Percentiles rank a stretch among this genome's conserved stretches.
phyloP scores from a whole-genome alignment of 2,329 filamentous ascomycete species.

The Cryphonectria carpinicola region DNA sequence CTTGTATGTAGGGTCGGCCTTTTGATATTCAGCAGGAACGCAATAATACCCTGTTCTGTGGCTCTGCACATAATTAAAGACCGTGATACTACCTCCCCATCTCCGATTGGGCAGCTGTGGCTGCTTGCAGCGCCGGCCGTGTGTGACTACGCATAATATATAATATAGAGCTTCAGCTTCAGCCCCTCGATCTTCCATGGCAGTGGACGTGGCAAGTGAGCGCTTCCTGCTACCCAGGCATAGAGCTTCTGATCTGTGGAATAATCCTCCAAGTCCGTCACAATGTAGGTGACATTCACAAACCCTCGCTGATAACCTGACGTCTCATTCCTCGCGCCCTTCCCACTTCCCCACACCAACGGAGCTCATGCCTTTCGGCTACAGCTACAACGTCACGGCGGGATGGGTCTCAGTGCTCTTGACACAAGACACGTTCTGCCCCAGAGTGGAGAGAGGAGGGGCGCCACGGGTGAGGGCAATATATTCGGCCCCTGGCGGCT shows the following conservation, averaged over 20 bases:
- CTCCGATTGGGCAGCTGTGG: no score
- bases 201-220: not conserved
- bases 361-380: not conserved
- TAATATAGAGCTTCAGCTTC: not conserved
- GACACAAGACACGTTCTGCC: no score
- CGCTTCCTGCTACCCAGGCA: not conserved
- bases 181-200: not conserved
- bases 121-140: no score
- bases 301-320: not conserved
- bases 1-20: not conserved
- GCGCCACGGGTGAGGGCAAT: not conserved
- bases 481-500: not conserved
- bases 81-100: not conserved
- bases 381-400: not conserved
- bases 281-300: not conserved
- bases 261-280: not conserved
- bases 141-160: no score
- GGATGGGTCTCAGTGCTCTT: no score
- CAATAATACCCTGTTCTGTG: not conserved
- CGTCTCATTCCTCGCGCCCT: no score
- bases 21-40: not conserved
- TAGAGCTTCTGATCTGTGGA: not conserved
- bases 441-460: not conserved
- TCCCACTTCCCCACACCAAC: not conserved
- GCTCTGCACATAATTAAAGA: not conserved